Percentiles rank a stretch among this genome's conserved stretches.
phyloP scores from a whole-genome alignment of 192 early-diverging fungal species.

The Backusella morwellensis region DNA sequence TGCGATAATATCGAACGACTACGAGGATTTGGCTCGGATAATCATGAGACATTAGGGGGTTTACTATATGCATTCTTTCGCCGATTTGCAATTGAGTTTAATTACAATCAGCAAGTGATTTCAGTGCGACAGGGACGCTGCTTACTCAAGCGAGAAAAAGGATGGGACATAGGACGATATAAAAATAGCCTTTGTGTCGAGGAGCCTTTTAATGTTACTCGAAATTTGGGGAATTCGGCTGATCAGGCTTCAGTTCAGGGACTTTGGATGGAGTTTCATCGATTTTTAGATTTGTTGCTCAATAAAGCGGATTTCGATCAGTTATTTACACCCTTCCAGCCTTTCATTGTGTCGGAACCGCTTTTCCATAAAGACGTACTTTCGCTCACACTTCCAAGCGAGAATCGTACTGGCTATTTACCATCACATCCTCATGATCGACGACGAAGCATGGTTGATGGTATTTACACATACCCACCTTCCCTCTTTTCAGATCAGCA shows the following conservation, averaged over 20 bases:
- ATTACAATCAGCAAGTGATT: conserved; percentile 79
- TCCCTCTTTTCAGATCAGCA: not conserved
- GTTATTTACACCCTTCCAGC: conserved; percentile 23
- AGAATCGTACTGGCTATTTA: conserved; percentile 2
- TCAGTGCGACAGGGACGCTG: conserved; percentile 78
- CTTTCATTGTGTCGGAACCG: not conserved
- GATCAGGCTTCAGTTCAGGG: conserved; percentile 78
- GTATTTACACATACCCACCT: conserved; percentile 1
- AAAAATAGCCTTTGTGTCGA: conserved; percentile 84
- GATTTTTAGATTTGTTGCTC: conserved; percentile 52
- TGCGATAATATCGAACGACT: conserved; percentile 66
- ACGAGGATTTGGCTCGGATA: conserved; percentile 63
- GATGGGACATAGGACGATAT: conserved; percentile 76
- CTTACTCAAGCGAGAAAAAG: conserved; percentile 79
- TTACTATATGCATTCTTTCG: conserved; percentile 88
- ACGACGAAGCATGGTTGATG: conserved; percentile 17
- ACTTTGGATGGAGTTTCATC: conserved; percentile 76
- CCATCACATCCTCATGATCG: conserved; percentile 11
- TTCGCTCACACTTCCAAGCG: not conserved
- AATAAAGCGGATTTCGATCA: not conserved
- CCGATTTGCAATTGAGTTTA: conserved; percentile 77
- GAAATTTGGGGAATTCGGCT: conserved; percentile 91
- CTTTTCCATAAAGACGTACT: not conserved
- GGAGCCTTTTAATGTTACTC: conserved; percentile 85
- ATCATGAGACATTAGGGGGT: conserved; percentile 74